Evolutionary conservation across 768 basidiomycete genomes (phyloP).

Genomic region (Paxillus rubicundulus): DNA sequence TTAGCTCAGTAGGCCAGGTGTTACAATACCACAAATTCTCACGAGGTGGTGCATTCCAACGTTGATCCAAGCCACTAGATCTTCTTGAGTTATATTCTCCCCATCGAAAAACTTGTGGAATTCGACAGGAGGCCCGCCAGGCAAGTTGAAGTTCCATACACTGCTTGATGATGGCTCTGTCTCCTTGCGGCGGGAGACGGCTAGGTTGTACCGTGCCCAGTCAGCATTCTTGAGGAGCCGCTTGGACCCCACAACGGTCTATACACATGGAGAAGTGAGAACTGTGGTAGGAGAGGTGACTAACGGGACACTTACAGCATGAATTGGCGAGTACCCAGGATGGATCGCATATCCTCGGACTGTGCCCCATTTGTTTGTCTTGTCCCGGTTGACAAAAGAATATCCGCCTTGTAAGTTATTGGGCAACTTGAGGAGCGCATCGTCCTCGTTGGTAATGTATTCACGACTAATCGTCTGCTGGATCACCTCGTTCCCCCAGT

Average conservation of each 20-base stretch:
- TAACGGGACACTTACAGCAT: conserved; percentile 36
- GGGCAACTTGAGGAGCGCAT: conserved; percentile 50
- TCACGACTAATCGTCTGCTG: conserved; percentile 51
- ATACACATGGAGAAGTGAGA: not conserved
- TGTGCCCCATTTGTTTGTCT: conserved; percentile 54
- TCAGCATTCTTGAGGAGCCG: conserved; percentile 59
- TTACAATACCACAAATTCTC: conserved; percentile 1
- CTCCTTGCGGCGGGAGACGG: conserved; percentile 57
- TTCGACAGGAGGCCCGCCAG: conserved; percentile 52
- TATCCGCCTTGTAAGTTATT: conserved; percentile 57
- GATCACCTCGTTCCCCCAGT: conserved; percentile 54
- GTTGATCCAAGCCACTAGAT: conserved; percentile 66
- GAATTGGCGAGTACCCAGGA: conserved; percentile 53
- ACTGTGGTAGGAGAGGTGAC: too few species aligned
- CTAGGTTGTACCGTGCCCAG: conserved; percentile 64
- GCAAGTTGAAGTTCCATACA: conserved; percentile 64
- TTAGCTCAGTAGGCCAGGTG: not conserved
- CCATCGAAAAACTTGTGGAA: conserved; percentile 64
- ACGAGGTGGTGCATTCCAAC: conserved; percentile 66
- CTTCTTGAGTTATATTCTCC: conserved; percentile 61
- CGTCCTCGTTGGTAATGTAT: conserved; percentile 50
- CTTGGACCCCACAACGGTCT: conserved; percentile 61
- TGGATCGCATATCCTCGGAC: conserved; percentile 61
- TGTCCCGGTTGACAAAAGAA: conserved; percentile 53
- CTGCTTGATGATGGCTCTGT: conserved; percentile 55